Percentiles rank a stretch among this genome's conserved stretches.
phyloP scores from a whole-genome alignment of 1,284 basidiomycete species.

The Phaffia rhodozyma region DNA sequence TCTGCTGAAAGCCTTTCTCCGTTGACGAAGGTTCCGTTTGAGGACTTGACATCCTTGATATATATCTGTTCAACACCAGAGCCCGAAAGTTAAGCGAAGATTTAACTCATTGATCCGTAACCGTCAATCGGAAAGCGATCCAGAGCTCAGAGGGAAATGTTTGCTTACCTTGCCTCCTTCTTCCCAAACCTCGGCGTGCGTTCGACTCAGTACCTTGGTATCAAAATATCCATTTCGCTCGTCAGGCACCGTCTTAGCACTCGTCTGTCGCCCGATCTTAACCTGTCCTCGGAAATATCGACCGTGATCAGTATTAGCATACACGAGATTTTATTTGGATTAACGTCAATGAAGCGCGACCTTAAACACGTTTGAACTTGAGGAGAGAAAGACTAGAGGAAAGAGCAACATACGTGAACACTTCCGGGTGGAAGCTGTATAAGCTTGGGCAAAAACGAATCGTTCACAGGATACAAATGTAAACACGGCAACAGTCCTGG shows the following conservation, averaged over 20 bases:
- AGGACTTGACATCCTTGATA: conserved; percentile 97
- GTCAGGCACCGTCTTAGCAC: conserved; percentile 86
- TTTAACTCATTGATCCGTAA: conserved; percentile 2
- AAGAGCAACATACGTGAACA: conserved; percentile 42
- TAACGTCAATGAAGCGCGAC: background rate
- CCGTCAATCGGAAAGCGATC: background rate
- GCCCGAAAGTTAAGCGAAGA: conserved; percentile 14
- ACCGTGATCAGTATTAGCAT: background rate
- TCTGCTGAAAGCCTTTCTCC: conserved; percentile 82
- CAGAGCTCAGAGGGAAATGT: background rate
- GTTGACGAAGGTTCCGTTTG: conserved; percentile 98
- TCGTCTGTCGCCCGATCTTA: conserved; percentile 98
- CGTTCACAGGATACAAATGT: conserved; percentile 89
- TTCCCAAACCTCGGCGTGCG: conserved; percentile 98
- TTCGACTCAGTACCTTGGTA: conserved; percentile 86
- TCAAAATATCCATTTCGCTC: conserved; percentile 96
- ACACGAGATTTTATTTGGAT: background rate
- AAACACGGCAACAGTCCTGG: conserved; percentile 42
- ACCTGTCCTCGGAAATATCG: conserved; percentile 26
- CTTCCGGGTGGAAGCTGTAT: conserved; percentile 62
- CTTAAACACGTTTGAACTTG: conserved; percentile 21
- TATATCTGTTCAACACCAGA: conserved; percentile 51
- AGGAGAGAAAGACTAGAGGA: conserved; percentile 14
- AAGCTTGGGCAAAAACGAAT: conserved; percentile 92
- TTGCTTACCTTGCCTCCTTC: conserved; percentile 62